These are phyloP conservation scores for Potentilla sterilis DNA, from an alignment of 306 rosid species.

Conservation along the genomic window DNA sequence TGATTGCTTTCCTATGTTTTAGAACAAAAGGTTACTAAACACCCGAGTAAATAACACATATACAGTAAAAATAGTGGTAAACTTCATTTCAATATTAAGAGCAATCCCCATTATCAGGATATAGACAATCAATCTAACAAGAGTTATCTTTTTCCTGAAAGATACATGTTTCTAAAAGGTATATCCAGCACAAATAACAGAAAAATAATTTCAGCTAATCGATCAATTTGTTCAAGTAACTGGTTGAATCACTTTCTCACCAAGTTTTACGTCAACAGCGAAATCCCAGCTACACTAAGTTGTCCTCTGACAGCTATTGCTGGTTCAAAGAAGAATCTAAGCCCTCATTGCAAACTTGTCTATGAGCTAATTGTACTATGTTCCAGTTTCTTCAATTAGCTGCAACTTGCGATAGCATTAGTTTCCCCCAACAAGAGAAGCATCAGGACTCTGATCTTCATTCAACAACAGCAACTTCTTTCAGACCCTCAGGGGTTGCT, in stretches of 20 bases:
- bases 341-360: not conserved
- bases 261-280: not conserved
- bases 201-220: not conserved
- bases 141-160: not conserved
- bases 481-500: slow-evolving; percentile 60
- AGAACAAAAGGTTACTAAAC: not conserved
- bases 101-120: not conserved
- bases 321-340: slow-evolving; percentile 8
- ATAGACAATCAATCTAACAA: not conserved
- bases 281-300: slow-evolving; percentile 6
- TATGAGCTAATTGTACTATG: not conserved
- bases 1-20: not conserved
- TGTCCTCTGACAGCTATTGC: not conserved
- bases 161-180: not conserved
- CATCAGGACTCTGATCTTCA: slow-evolving; percentile 57
- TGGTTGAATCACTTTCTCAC: not conserved
- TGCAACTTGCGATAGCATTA: slow-evolving; percentile 17
- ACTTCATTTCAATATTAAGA: not conserved
- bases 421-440: slow-evolving; percentile 3
- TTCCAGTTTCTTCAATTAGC: slow-evolving; percentile 13
- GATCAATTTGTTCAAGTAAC: slow-evolving; percentile 6
- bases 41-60: not conserved
- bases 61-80: not conserved
- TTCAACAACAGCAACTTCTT: slow-evolving; percentile 61
- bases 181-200: not conserved